These are phyloP conservation scores for Macrotyloma uniflorum DNA, from an alignment of 306 rosid species.

Conservation along the genomic window DNA sequence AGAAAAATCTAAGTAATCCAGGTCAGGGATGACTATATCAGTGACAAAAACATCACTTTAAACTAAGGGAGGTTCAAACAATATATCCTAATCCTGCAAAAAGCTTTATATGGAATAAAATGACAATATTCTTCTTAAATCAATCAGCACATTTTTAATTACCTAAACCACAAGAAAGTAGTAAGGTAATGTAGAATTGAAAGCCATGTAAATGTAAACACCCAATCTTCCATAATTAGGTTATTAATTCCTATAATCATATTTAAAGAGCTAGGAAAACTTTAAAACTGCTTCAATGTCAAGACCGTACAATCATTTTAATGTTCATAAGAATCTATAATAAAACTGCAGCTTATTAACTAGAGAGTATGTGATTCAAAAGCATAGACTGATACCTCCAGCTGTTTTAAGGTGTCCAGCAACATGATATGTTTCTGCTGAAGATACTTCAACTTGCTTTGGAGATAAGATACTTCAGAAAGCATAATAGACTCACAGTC, in stretches of 20 bases:
- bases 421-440: constrained; percentile 76
- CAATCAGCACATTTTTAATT: neutral
- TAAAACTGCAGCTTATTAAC: constrained; percentile 18
- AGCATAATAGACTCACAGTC: constrained; percentile 95
- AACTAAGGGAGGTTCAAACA: neutral
- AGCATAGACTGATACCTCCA: constrained; percentile 69
- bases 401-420: constrained; percentile 80
- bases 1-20: constrained; percentile 5
- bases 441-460: constrained; percentile 76
- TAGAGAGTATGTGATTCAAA: constrained; percentile 16
- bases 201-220: constrained; percentile 6
- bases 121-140: neutral
- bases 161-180: constrained; percentile 20
- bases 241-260: neutral
- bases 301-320: constrained; percentile 12
- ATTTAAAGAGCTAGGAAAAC: constrained; percentile 19
- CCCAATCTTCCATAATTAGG: constrained; percentile 26
- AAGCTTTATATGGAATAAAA: constrained; percentile 26
- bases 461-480: constrained; percentile 82
- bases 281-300: neutral
- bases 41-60: neutral
- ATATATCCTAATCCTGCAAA: constrained; percentile 12
- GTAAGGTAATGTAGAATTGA: constrained; percentile 23
- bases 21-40: constrained; percentile 7
- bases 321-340: constrained; percentile 17